phyloP scores from a whole-genome alignment of 345 rosid genomes.

The Corymbia maculata region DNA sequence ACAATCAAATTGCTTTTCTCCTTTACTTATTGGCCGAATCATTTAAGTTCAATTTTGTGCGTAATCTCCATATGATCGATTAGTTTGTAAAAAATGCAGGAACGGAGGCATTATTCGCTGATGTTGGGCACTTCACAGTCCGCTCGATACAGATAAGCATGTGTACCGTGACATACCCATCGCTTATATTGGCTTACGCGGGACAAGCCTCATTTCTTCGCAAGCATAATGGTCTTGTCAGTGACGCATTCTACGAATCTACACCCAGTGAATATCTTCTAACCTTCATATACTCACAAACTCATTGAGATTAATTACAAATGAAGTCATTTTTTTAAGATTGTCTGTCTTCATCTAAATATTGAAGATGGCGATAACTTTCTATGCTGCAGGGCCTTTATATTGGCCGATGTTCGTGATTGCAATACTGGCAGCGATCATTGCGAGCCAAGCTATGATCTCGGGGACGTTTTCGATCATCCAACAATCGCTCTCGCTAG shows the following conservation, averaged over 20 bases:
- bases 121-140: conserved; percentile 47
- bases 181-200: conserved; percentile 22
- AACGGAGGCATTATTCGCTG: conserved; percentile 48
- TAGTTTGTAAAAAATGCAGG: conserved; percentile 6
- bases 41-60: not conserved
- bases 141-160: conserved; percentile 35
- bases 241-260: conserved; percentile 14
- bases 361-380: not conserved
- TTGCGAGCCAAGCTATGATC: conserved; percentile 54
- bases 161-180: conserved; percentile 24
- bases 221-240: not conserved
- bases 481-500: conserved; percentile 43
- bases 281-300: not conserved
- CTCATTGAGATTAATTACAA: not conserved
- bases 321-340: not conserved
- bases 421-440: conserved; percentile 31
- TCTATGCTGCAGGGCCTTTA: conserved; percentile 9
- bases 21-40: not conserved
- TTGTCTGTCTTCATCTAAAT: not conserved
- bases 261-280: conserved; percentile 4
- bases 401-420: conserved; percentile 50
- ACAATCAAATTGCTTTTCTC: not conserved
- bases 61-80: not conserved
- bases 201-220: conserved; percentile 29
- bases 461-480: conserved; percentile 48